Base-by-base conservation (phyloP, 2,329 filamentous ascomycete species). In the Cercospora sp. region DNA sequence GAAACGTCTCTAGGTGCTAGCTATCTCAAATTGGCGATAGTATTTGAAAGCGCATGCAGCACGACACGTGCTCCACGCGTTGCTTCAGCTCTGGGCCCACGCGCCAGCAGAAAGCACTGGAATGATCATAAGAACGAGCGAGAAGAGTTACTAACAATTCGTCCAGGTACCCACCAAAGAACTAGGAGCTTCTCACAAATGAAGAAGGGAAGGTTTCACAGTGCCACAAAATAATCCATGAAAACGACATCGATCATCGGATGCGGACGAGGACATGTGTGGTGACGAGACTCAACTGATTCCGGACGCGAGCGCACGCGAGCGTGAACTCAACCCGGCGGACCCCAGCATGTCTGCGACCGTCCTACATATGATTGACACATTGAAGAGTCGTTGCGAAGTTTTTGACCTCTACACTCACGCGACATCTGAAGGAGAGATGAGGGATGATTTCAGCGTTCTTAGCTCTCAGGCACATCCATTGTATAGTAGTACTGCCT, bases 161-260 rank as follows among this genome's bases (percentile, higher is more conserved):
- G 16, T 4, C 4, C 30, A 64, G 51, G 36, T 73, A 73, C 64
- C 72, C 72, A 67, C 64, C 72, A 55, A 73, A 72, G 70, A 69
- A 72, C 62, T 72, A 71, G 55, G 55, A n/a, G 18, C 16, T 33
- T 12, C 1, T 2, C 28, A 6, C 4, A 2, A 36, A 5, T 59
- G n/a, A 59, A 58, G 26, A 33, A 36, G 30, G 55, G 33, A 7
- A 13, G 28, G 30, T 31, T 33, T 16, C 13, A 59, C 55, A 59
- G 55, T 59, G 28, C 55, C 16, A 18, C 18, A 59, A 23, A 58
- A n/a, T 58, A 16, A 18, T 28, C 10, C n/a, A 13, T 31, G 16
- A 31, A 59, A 18, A 20, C 28, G 28, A 23, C 55, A 59, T 18
- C 20, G n/a, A 12, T 55, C 12, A 28, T n/a, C 23, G 48, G 2